Base-by-base conservation (phyloP, 495 filamentous ascomycete species). In the Xylaria curta region DNA sequence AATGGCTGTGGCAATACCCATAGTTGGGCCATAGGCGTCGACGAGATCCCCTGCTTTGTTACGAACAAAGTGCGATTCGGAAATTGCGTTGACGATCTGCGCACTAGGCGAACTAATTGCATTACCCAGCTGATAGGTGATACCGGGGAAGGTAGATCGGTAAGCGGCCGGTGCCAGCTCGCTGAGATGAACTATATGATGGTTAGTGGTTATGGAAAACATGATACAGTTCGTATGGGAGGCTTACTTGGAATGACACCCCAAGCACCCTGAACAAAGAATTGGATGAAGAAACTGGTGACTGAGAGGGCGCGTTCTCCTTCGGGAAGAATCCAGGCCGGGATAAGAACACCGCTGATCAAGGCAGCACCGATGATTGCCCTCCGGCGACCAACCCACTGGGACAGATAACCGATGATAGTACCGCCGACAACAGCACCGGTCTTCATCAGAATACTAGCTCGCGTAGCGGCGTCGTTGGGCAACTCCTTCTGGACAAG, bases 241-340 rank as follows among this genome's bases (percentile, higher is more conserved):
- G 58, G 21, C 70, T 67, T 68, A 72, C 70, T 79, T 10, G 92
- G 92, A 38, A 94, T 89, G 7, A 94, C 89, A 49, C 92, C 91
- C 90, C 89, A 95, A 0, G 91, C 90, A 9, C 92, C 92, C 75
- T 94, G 90, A 33, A 93, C 86, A 76, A 91, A 93, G 80, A 93
- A 93, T 76, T 95, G 92, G 70, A 93, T 87, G 78, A 92, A 88
- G 83, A 95, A 95, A 26, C 89, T 91, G 1, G 87, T 85, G 5
- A 83, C 91, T 0, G 89, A 91, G 21, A 94, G 85, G 5, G 83
- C 77, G 0, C 80, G 76, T 80, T 89, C 89, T 46, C 77, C 80
- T 0, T 81, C 77, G 4, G 91, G 91, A 8, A 94, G 84, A 68
- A 93, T 92, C 91, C 90, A 94, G 31, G 90, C 88, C 0, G 91